Conservation (phyloP, 495 filamentous ascomycete genomes). For the Oidiodendron maius region DNA sequence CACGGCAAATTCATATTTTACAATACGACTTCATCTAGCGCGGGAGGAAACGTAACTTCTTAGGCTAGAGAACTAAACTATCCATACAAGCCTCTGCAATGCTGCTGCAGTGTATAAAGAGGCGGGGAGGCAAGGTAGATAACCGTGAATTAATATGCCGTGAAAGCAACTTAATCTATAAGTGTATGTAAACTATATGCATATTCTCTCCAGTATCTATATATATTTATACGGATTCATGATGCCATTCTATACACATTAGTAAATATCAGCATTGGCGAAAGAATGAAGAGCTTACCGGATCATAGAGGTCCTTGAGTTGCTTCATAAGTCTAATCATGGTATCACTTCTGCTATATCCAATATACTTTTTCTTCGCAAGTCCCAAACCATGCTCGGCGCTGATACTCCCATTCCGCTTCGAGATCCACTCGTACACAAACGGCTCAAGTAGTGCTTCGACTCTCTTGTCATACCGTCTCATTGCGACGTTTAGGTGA, state of each 20-base stretch:
- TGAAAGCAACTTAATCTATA: too few relatives aligned
- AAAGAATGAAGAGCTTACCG: slow-evolving; percentile 51
- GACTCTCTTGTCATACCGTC: slow-evolving; percentile 79
- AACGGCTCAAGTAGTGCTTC: slow-evolving; percentile 89
- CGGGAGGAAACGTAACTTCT: too few relatives aligned
- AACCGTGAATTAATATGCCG: too few relatives aligned
- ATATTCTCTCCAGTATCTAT: too few relatives aligned
- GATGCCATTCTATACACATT: slow-evolving; percentile 57
- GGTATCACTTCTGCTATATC: slow-evolving; percentile 81
- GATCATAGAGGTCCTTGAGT: slow-evolving; percentile 87
- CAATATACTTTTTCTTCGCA: slow-evolving; percentile 90
- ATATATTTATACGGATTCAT: slow-evolving; percentile 94
- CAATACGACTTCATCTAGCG: too few relatives aligned
- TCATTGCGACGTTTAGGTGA: slow-evolving; percentile 80
- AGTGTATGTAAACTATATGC: too few relatives aligned
- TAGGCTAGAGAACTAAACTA: too few relatives aligned
- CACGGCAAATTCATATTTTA: too few relatives aligned
- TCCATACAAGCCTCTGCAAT: too few relatives aligned
- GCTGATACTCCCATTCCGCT: slow-evolving; percentile 84
- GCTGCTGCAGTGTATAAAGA: too few relatives aligned
- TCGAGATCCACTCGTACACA: slow-evolving; percentile 93
- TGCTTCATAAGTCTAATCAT: slow-evolving; percentile 90
- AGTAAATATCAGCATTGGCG: neutral
- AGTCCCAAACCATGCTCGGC: slow-evolving; percentile 93
- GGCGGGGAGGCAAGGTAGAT: too few relatives aligned